These are phyloP conservation scores for Backusella australiensis DNA, from an alignment of 192 early-diverging fungal species.

Conservation along the genomic window DNA sequence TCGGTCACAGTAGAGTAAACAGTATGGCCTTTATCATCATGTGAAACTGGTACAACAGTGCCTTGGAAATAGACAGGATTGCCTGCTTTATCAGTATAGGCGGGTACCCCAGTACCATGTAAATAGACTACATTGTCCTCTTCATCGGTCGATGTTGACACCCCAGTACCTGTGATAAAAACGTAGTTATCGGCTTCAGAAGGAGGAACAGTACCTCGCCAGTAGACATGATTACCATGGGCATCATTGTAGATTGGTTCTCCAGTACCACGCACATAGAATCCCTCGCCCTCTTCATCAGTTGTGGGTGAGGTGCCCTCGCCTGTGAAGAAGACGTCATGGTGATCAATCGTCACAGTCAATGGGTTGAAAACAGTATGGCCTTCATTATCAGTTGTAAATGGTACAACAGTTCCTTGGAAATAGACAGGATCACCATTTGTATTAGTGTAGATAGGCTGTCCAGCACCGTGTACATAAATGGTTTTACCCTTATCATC, in stretches of 20 bases:
- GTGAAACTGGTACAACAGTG: background rate
- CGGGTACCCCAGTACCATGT: background rate
- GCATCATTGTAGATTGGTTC: background rate
- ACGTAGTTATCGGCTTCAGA: background rate
- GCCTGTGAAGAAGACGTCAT: background rate
- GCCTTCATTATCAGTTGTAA: background rate
- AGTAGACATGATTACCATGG: background rate
- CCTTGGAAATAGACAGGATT: background rate
- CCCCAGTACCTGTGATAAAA: background rate
- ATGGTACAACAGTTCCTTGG: background rate
- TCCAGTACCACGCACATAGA: background rate
- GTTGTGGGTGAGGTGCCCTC: background rate
- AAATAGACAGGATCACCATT: background rate
- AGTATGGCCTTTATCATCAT: background rate
- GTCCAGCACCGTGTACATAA: background rate
- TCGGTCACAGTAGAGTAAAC: background rate
- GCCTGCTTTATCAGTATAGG: background rate
- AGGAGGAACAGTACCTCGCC: background rate
- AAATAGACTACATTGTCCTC: background rate
- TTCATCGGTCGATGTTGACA: background rate
- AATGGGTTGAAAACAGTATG: background rate
- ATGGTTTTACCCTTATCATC: background rate
- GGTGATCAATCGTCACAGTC: background rate
- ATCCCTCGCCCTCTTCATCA: background rate
- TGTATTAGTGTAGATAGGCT: background rate